Percentiles rank a stretch among this genome's conserved stretches.
Conservation (phyloP, 345 rosid genomes). For the Pugionium cornutum region DNA sequence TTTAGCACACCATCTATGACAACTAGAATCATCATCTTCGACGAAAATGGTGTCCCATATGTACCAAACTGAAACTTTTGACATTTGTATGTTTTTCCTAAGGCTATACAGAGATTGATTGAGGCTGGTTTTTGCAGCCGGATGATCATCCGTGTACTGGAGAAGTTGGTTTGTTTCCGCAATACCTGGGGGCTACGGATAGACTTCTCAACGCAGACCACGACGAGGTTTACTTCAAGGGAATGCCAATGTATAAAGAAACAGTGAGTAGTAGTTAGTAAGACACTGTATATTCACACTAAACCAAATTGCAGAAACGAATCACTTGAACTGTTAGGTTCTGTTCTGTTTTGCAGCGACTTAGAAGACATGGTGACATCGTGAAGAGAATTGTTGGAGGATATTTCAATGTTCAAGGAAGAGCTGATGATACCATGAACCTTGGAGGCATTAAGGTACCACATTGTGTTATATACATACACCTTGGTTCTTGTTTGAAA, state of each 20-base stretch:
- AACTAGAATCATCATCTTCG: conserved; percentile 70
- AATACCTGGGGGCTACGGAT: conserved; percentile 68
- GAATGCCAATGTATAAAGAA: conserved; percentile 76
- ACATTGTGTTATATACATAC: conserved; percentile 1
- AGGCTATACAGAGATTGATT: conserved; percentile 9
- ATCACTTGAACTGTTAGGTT: conserved; percentile 10
- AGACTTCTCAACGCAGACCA: conserved; percentile 85
- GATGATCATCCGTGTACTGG: conserved; percentile 77
- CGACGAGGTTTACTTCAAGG: conserved; percentile 69
- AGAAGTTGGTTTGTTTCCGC: conserved; percentile 79
- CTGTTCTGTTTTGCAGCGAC: conserved; percentile 45
- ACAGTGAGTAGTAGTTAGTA: conserved; percentile 49
- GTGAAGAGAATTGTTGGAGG: conserved; percentile 74
- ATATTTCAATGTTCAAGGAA: conserved; percentile 66
- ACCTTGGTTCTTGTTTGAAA: neutral
- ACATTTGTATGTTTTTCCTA: neutral
- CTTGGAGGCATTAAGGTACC: conserved; percentile 93
- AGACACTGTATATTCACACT: neutral
- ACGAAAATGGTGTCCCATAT: conserved; percentile 63
- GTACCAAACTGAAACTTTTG: conserved; percentile 43
- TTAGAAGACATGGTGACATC: conserved; percentile 91
- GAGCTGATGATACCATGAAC: conserved; percentile 99
- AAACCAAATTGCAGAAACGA: neutral
- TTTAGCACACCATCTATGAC: conserved; percentile 78
- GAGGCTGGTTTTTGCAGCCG: conserved; percentile 47